Evolutionary conservation across 1,139 yeast genomes (phyloP), one percentile per base, ranked within the genome.

Genomic region (Geotrichum candidum): DNA sequence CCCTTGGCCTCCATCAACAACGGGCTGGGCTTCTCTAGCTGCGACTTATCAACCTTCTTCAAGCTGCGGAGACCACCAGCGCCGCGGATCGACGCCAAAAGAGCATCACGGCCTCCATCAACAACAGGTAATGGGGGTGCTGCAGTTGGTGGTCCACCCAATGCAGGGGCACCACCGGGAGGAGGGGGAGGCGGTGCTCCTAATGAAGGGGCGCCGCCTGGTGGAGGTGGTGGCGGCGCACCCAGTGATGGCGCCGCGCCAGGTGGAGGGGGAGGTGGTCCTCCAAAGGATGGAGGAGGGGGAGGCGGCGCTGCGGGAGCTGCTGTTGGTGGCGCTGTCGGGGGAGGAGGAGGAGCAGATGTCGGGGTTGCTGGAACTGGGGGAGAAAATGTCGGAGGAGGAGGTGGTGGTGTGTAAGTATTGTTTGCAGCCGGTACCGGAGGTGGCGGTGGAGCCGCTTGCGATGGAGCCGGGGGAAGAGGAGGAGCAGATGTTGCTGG

Each of bases 41-140:
- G 92, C 0, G 90, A 76, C 74, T 91, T 92, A 73, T 94, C 97
- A 4, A 88, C 87, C 72, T 62, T 62, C 25, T 54, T 52, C 13
- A 62, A 35, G n/a, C 53, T 33, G 11, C 61, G 86, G 13, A 91
- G 59, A 59, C 91, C 90, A 10, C 87, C 87, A 0, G 96, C 86
- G 45, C 87, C 84, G 69, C 96, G 81, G 68, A 92, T 94, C 0
- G 97, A 90, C 0, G 96, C 90, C 63, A 94, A 76, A 55, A 94
- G 80, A 0, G 96, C 96, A 73, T 89, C 96, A 69, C 96, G 80
- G 0, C 85, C 85, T 0, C 79, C 77, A 66, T 81, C 90, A 1
- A 80, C 82, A 0, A 80, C 68, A 2, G 74, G 73, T 31, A 74
- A 58, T 10, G 77, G 72, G 2, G 78, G 75, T 7, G 78, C 75